Percentiles rank a stretch among this genome's conserved stretches.
Conservation (phyloP, 1,284 basidiomycete species). For the Trichosporon sp. region DNA sequence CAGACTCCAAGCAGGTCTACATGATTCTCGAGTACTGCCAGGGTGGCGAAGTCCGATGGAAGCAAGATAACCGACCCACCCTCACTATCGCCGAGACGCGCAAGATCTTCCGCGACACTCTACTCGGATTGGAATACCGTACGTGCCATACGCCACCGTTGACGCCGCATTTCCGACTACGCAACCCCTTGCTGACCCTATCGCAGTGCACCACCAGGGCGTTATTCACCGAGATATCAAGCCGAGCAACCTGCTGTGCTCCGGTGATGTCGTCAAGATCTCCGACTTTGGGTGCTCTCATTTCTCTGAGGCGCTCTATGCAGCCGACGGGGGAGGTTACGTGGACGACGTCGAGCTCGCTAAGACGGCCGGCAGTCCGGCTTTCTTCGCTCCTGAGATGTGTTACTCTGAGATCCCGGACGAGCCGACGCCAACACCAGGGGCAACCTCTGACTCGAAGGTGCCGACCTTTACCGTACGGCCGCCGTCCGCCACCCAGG, state of each 20-base stretch:
- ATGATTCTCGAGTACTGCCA: conserved; percentile 96
- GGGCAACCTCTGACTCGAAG: conserved; percentile 8
- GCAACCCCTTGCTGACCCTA: conserved; percentile 48
- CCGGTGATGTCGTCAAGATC: conserved; percentile 84
- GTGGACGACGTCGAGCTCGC: conserved; percentile 81
- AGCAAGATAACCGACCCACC: conserved; percentile 61
- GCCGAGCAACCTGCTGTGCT: conserved; percentile 92
- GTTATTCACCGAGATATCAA: conserved; percentile 99
- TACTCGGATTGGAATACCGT: conserved; percentile 83
- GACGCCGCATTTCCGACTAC: background rate
- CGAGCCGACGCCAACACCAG: conserved; percentile 13
- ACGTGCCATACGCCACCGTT: background rate
- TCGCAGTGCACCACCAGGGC: conserved; percentile 74
- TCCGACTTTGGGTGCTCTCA: conserved; percentile 97
- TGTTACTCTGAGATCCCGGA: conserved; percentile 53
- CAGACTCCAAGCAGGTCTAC: conserved; percentile 80
- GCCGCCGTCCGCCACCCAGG: conserved; percentile 25
- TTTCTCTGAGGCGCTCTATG: conserved; percentile 77
- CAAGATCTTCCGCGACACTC: conserved; percentile 82
- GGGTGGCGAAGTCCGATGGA: conserved; percentile 92
- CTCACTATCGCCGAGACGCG: conserved; percentile 77
- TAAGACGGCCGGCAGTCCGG: conserved; percentile 91
- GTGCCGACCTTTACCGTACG: conserved; percentile 35
- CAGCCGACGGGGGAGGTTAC: conserved; percentile 50
- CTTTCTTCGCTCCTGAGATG: conserved; percentile 96